Percentiles rank a stretch among this genome's conserved stretches.
These are phyloP conservation scores for Penicillium sp. DNA, from an alignment of 2,329 filamentous ascomycete genomes.

Conservation along the genomic window DNA sequence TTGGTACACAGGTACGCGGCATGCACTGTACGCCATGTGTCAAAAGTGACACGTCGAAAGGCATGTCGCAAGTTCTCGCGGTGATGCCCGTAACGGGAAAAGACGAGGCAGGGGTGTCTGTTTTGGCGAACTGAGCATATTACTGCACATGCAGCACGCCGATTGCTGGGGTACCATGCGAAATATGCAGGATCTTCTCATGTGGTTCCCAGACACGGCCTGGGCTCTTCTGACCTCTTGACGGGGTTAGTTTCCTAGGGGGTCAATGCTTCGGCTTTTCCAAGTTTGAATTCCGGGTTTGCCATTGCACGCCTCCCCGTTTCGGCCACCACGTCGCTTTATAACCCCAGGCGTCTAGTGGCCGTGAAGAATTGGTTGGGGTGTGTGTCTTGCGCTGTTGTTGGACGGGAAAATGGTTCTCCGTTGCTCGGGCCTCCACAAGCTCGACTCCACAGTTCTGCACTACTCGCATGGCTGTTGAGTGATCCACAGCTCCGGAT, in stretches of 20 bases:
- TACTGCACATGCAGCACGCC: conserved; percentile 14
- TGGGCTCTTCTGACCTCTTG: background rate
- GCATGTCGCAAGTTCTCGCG: conserved; percentile 7
- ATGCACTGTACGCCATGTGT: conserved; percentile 24
- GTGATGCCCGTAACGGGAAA: conserved; percentile 5
- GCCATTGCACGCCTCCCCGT: background rate
- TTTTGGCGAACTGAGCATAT: conserved; percentile 7
- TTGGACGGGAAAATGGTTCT: background rate
- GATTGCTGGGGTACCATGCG: conserved; percentile 16
- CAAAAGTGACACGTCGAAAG: conserved; percentile 19
- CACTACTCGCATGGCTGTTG: background rate
- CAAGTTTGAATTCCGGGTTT: too few relatives aligned
- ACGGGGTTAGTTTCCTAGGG: background rate
- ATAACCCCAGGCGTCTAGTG: background rate
- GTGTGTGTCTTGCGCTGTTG: background rate
- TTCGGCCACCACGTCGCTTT: background rate
- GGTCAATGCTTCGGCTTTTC: background rate
- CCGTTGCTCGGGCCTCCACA: background rate
- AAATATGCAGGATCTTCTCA: conserved; percentile 1
- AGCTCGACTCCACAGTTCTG: conserved; percentile 21
- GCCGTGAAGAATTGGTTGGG: background rate
- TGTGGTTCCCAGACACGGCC: background rate
- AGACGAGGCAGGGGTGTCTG: background rate
- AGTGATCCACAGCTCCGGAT: background rate
- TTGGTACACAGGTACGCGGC: conserved; percentile 11